These are phyloP conservation scores for Canariomyces notabilis DNA, from an alignment of 2,329 filamentous ascomycete species.

Conservation along the genomic window DNA sequence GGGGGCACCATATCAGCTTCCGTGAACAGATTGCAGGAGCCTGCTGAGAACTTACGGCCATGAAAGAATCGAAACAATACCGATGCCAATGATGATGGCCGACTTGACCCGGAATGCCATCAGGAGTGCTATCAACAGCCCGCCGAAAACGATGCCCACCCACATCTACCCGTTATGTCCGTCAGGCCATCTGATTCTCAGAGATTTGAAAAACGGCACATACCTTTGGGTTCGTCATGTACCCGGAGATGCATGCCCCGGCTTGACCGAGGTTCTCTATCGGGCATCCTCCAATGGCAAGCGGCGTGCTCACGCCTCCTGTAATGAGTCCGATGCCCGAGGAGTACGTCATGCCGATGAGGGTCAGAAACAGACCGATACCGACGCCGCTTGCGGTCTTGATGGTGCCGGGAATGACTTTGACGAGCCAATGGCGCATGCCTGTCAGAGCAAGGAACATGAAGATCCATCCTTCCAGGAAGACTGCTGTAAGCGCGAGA, in stretches of 20 bases:
- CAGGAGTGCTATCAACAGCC: conserved; percentile 72
- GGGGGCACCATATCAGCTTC: conserved; percentile 14
- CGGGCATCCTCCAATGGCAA: conserved; percentile 72
- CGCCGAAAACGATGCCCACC: conserved; percentile 78
- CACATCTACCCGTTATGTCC: conserved; percentile 54
- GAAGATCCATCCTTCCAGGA: conserved; percentile 61
- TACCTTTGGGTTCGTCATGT: conserved; percentile 73
- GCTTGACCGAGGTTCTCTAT: conserved; percentile 45
- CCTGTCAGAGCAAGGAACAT: conserved; percentile 60
- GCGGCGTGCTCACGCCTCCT: conserved; percentile 62
- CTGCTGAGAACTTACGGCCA: conserved; percentile 55
- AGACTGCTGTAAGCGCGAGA: conserved; percentile 58
- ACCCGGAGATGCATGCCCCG: conserved; percentile 51
- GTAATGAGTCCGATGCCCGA: conserved; percentile 80
- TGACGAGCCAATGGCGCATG: conserved; percentile 68
- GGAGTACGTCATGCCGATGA: conserved; percentile 67
- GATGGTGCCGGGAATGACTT: conserved; percentile 58
- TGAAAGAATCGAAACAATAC: conserved; percentile 66
- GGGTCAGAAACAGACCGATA: conserved; percentile 59
- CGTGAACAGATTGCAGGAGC: background rate
- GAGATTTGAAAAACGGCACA: conserved; percentile 17
- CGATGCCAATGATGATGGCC: conserved; percentile 68
- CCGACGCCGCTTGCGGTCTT: conserved; percentile 63
- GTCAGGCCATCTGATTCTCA: background rate
- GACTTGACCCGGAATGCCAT: conserved; percentile 75